phyloP scores from a whole-genome alignment of 768 basidiomycete genomes.

The Strobilomyces confusus region DNA sequence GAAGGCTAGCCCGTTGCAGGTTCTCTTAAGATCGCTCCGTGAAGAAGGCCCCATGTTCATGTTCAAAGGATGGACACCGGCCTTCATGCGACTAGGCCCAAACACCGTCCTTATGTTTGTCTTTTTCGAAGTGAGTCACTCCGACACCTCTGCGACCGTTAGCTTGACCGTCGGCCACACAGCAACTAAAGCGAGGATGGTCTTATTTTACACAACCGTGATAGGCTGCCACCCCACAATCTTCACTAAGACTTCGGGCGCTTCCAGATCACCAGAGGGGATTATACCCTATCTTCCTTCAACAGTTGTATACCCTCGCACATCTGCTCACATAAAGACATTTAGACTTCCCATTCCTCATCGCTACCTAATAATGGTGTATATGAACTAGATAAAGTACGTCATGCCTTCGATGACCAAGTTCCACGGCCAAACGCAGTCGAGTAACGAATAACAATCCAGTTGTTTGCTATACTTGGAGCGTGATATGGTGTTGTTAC shows the following conservation, averaged over 20 bases:
- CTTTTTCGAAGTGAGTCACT: constrained; percentile 66
- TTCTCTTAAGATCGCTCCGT: constrained; percentile 56
- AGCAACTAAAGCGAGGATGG: constrained; percentile 77
- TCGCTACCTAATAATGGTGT: constrained; percentile 3
- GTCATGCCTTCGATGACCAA: constrained; percentile 1
- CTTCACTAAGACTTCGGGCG: neutral
- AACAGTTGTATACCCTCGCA: constrained; percentile 3
- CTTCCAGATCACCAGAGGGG: neutral
- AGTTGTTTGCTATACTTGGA: no score
- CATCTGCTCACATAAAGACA: constrained; percentile 1
- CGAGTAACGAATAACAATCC: neutral
- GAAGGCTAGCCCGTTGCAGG: constrained; percentile 43
- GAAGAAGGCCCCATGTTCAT: constrained; percentile 76
- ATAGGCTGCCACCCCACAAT: neutral
- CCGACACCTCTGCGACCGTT: neutral
- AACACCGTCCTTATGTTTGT: constrained; percentile 84
- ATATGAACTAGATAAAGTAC: constrained; percentile 7
- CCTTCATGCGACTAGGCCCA: constrained; percentile 78
- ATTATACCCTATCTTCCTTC: constrained; percentile 1
- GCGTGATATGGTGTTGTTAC: no score
- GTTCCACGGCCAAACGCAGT: neutral
- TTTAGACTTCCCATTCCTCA: constrained; percentile 5
- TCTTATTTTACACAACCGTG: constrained; percentile 7
- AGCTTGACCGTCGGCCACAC: constrained; percentile 8
- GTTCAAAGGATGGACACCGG: constrained; percentile 89